Evolutionary conservation across 441 rosid genomes (phyloP).

Genomic region (Adansonia gregorii): DNA sequence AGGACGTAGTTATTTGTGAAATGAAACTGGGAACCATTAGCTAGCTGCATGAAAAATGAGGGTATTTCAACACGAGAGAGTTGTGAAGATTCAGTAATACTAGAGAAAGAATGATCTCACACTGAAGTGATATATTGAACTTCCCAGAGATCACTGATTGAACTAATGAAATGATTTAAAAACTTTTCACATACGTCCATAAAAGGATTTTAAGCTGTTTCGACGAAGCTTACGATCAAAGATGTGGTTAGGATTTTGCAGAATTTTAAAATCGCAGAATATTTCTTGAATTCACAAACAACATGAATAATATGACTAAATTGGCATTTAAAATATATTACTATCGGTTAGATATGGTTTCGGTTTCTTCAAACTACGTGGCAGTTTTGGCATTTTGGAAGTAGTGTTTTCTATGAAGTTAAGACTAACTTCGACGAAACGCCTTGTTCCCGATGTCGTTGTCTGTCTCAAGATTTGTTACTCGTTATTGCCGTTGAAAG

Average conservation of each 20-base stretch:
- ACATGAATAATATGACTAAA: conserved; percentile 12
- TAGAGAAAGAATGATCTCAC: background rate
- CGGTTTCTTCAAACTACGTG: background rate
- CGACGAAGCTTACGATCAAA: background rate
- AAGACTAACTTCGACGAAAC: too few species aligned
- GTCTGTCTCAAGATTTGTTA: conserved; percentile 20
- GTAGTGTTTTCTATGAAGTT: background rate
- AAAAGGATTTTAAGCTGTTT: too few species aligned
- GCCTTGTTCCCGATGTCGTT: background rate
- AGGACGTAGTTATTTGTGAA: background rate
- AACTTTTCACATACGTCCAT: background rate
- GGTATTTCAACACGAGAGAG: background rate
- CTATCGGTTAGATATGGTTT: background rate
- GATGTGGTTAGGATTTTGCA: background rate
- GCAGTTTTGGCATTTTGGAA: conserved; percentile 2
- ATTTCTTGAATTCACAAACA: background rate
- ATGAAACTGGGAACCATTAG: too few species aligned
- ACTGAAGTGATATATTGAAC: background rate
- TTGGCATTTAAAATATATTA: background rate
- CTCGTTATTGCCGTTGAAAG: conserved; percentile 36
- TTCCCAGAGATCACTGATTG: too few species aligned
- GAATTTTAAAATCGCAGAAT: background rate
- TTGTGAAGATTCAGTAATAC: background rate
- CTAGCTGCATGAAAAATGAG: background rate
- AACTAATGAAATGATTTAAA: background rate